Evolutionary conservation across 805 yeast genomes (phyloP).

Genomic region (Metschnikowia corniflorae): DNA sequence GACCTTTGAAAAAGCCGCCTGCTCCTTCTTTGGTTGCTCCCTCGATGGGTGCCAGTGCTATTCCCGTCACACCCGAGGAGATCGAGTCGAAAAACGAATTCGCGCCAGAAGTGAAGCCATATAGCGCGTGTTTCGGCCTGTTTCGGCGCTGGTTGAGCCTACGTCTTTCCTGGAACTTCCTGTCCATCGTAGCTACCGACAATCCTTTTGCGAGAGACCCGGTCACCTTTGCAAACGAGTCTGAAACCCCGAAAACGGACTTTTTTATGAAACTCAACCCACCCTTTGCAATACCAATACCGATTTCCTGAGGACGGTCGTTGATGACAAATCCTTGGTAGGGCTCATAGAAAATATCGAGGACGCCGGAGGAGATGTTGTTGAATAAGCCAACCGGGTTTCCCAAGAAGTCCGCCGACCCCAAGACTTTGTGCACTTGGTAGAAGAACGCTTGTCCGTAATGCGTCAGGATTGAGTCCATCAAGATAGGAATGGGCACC

Average conservation of each 20-base stretch:
- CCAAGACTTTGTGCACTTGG: slow-evolving; percentile 87
- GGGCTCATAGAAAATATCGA: slow-evolving; percentile 96
- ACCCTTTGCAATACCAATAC: slow-evolving; percentile 94
- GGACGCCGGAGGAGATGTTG: slow-evolving; percentile 88
- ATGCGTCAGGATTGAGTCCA: slow-evolving; percentile 72
- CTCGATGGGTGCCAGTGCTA: slow-evolving; percentile 85
- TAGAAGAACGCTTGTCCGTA: slow-evolving; percentile 89
- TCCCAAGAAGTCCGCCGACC: slow-evolving; percentile 94
- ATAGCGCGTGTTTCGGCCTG: slow-evolving; percentile 77
- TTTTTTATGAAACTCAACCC: slow-evolving; percentile 91
- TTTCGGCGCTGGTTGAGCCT: slow-evolving; percentile 72
- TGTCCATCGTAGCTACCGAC: slow-evolving; percentile 85
- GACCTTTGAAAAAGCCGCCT: slow-evolving; percentile 85
- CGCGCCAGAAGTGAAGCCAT: slow-evolving; percentile 83
- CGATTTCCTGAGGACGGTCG: slow-evolving; percentile 93
- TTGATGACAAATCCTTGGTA: slow-evolving; percentile 92
- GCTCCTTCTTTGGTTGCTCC: slow-evolving; percentile 92
- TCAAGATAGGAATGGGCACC: slow-evolving; percentile 72
- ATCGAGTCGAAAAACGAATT: slow-evolving; percentile 82
- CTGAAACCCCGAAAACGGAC: slow-evolving; percentile 91
- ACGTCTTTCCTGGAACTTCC: slow-evolving; percentile 77
- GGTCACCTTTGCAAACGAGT: slow-evolving; percentile 87
- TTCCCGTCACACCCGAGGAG: slow-evolving; percentile 83
- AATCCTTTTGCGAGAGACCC: slow-evolving; percentile 94
- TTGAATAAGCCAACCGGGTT: slow-evolving; percentile 97